Base-by-base conservation (phyloP, 2,329 filamentous ascomycete species). In the Cladosporium halotolerans region DNA sequence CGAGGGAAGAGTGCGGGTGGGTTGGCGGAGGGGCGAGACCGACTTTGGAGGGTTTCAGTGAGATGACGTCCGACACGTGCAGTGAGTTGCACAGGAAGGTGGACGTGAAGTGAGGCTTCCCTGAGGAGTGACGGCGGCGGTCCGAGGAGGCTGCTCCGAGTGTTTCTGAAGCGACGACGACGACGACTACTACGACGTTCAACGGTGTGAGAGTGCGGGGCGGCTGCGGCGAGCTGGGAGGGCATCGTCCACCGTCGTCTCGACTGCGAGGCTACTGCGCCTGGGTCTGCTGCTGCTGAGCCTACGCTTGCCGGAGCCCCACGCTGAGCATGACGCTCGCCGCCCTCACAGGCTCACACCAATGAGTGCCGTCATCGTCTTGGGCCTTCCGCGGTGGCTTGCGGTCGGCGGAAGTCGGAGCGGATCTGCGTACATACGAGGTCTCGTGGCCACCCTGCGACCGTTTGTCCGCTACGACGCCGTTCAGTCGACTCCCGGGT, bases 251-350 rank as follows among this genome's bases (percentile, higher is more conserved):
- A 7, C 23, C 23, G 23, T 28, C 23, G 23, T 28, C 23, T 28
- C 23, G 23, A 28, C 23, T 28, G 23, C 23, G 4, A 28, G 23
- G 23, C 23, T 28, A 28, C 23, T 28, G 23, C 23, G 23, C 23
- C 23, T 28, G 23, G 5, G 23, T 28, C 23, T 28, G 34, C 34
- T 38, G 34, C 10, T 11, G 11, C 34, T 38, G 34, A 38, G 34
- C 34, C 34, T 38, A 14, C 34, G 34, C 4, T 38, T 38, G 34
- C 34, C 34, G 34, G 34, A 13, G 34, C 36, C 42, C 42, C 42
- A 45, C 42, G 42, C 28, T 38, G 34, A 47, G n/a, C 45, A 49
- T 49, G 46, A 49, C 46, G 46, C 46, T 42, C 13, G 10, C 14
- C 9, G 16, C 2, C 42, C 42, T 31, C 19, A 13, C n/a, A 13